Base-by-base conservation (phyloP, 768 basidiomycete genomes). In the Rhodosporidiobolus odoratus region DNA sequence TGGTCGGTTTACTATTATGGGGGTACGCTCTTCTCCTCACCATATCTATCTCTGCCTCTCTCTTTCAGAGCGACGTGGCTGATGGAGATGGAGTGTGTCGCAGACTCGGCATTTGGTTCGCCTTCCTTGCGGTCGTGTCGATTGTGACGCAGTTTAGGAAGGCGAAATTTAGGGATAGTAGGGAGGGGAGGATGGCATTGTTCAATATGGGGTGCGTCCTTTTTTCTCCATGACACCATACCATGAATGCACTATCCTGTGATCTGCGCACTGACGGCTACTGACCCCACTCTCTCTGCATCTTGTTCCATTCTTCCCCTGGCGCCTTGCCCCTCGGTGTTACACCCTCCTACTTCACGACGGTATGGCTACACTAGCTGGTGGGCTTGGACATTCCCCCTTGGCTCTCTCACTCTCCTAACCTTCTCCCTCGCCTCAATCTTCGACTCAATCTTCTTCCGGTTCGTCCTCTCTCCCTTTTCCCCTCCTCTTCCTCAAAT, bases 361-460 rank as follows among this genome's bases (percentile, higher is more conserved):
- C 13, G 21, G 43, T 12, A 43, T 43, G 43, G 21, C 12, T 12
- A 43, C 43, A 12, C 13, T 21, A 47, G 35, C 27, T 64, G 60
- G 59, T 67, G 66, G 58, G 60, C 60, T 9, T 59, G 58, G 34
- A 59, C 62, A 23, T 62, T 75, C 62, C 75, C 75, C 13, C 59
- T 75, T 56, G 76, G 76, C 27, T 77, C 76, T 0, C 69, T 77
- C 23, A 74, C 65, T 40, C 68, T 77, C 45, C 62, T 77, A 37
- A 76, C 75, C 25, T 76, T 73, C 66, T 72, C 74, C 2, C 72
- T 77, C 38, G 76, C 68, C 4, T 43, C 61, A 5, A 57, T 73
- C 13, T 76, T 77, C 60, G 72, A 76, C 56, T 71, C 76, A 2
- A 58, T 72, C 34, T 76, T 76, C 66, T 75, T 77, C 71, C 75